Base-by-base conservation (phyloP, 2,329 filamentous ascomycete species). In the Didymella sp. region DNA sequence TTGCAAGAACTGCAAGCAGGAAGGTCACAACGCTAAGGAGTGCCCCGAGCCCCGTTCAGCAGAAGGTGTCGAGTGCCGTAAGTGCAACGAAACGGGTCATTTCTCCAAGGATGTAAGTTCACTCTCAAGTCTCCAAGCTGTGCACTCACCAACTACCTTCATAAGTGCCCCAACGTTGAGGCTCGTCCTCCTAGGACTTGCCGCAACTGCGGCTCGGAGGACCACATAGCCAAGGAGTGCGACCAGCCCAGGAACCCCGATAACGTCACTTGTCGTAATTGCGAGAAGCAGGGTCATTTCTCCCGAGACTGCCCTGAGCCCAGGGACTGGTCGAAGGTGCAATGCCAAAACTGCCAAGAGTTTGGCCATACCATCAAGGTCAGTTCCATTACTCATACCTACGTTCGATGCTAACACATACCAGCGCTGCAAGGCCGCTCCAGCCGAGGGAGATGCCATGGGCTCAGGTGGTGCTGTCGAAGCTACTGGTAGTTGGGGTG, bases 1-100 rank as follows among this genome's bases (percentile, higher is more conserved):
- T 7, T 90, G 88, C 82, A 85, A 83, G 71, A 90, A 90, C 71
- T 90, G 88, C 78, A 84, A 83, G 83, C 78, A 75, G 70, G 77
- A 75, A 27, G 70, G 72, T 8, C 70, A 72, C 40, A 69, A 54
- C 22, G 61, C 74, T 22, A 73, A 71, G 57, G 77, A 80, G 25
- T 78, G 79, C 59, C 66, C 75, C 42, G 76, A 80, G 57, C 78
- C 77, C 41, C 75, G 75, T 33, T 82, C 85, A 25, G 75, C 76
- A 30, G 84, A 81, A 25, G 82, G 82, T 49, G 82, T 89, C 1
- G 86, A 89, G 70, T 90, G 87, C 71, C 85, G 84, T 66, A 88
- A 85, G 73, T 89, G 87, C 68, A 79, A 80, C 37, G 79, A 87
- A 75, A 84, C 63, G 11, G 75, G 74, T 15, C 74, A 77, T 35